A percentile compares a stretch with the other conserved stretches of the same genome.
Conservation (phyloP, 352 stramenopile genomes). For the Phytophthora quininea region DNA sequence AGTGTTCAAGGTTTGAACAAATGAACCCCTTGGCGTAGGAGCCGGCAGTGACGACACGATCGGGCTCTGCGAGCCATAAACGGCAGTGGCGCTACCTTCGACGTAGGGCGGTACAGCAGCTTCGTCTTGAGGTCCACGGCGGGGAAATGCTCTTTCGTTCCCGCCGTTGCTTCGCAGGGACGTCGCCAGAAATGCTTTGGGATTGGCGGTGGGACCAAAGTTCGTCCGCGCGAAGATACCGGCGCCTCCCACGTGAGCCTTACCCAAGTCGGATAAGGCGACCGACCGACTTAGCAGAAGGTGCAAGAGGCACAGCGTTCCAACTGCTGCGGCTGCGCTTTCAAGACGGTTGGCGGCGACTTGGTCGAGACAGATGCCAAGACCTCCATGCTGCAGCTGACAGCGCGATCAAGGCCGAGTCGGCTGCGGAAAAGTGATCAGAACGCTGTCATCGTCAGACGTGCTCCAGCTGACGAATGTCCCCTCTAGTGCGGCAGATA, state of each 20-base stretch:
- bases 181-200: background rate
- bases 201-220: background rate
- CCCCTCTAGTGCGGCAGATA: background rate
- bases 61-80: background rate
- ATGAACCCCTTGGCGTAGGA: background rate
- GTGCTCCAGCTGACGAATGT: background rate
- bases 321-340: background rate
- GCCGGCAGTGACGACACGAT: background rate
- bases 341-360: background rate
- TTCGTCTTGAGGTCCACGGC: too few relatives aligned
- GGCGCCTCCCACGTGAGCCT: too few relatives aligned
- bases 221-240: too few relatives aligned
- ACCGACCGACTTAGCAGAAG: background rate
- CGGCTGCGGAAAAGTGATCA: too few relatives aligned
- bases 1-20: background rate
- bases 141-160: too few relatives aligned
- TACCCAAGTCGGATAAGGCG: background rate
- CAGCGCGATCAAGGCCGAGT: background rate
- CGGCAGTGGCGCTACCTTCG: background rate
- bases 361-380: background rate
- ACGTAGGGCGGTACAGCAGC: background rate
- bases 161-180: background rate
- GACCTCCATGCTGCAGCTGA: too few relatives aligned
- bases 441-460: too few relatives aligned
- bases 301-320: background rate